A percentile compares a stretch with the other conserved stretches of the same genome.
phyloP scores from a whole-genome alignment of 2,329 filamentous ascomycete genomes.

The Colletotrichum sp. region DNA sequence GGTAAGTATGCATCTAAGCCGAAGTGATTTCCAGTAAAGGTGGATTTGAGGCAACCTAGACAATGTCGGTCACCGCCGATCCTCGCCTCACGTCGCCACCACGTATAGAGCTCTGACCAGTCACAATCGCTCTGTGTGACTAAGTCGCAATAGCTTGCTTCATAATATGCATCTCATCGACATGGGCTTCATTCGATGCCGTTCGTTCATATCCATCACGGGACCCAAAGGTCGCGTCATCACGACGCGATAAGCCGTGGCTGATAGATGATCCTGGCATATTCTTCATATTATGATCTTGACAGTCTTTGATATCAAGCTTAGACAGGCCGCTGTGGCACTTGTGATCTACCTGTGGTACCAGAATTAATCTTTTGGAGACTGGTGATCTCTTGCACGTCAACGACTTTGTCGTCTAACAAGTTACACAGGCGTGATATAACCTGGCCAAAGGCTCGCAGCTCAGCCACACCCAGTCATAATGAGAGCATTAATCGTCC shows the following conservation, averaged over 20 bases:
- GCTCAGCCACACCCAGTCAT: neutral
- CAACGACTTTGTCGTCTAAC: fast-evolving
- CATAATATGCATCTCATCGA: neutral
- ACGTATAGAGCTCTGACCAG: neutral
- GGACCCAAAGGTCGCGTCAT: neutral
- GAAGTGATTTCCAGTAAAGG: neutral
- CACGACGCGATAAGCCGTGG: neutral
- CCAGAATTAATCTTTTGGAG: neutral
- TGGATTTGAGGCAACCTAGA: neutral
- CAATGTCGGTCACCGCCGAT: neutral
- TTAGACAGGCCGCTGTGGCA: neutral
- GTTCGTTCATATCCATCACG: neutral
- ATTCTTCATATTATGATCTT: neutral
- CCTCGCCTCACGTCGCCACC: neutral
- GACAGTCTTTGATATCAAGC: neutral
- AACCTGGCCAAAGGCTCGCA: neutral
- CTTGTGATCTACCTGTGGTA: neutral
- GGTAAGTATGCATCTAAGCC: neutral
- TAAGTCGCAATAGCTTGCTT: neutral
- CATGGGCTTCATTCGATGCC: neutral
- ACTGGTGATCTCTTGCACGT: neutral
- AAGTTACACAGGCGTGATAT: neutral
- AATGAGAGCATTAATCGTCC: neutral
- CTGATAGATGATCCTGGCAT: neutral
- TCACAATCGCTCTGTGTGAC: neutral